Evolutionary conservation across 768 basidiomycete genomes (phyloP).

Genomic region (Royoungia palumana): DNA sequence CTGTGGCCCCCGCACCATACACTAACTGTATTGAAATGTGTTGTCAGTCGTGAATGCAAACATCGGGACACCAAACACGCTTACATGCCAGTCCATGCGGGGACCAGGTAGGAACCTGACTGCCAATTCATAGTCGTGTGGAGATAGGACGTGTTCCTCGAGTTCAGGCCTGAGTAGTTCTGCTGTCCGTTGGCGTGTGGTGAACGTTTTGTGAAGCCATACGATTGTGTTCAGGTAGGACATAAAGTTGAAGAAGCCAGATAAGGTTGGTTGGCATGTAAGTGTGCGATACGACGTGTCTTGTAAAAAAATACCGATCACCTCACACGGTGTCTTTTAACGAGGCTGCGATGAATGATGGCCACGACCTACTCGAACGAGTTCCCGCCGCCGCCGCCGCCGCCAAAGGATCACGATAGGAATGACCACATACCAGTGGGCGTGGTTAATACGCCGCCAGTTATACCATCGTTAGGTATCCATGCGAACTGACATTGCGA

Average conservation of each 20-base stretch:
- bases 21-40: constrained; percentile 9
- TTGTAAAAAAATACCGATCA: neutral
- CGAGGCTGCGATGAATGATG: constrained; percentile 8
- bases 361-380: neutral
- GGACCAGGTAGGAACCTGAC: constrained; percentile 49
- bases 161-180: constrained; percentile 33
- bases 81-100: constrained; percentile 44
- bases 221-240: constrained; percentile 26
- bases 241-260: constrained; percentile 17
- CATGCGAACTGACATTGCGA: neutral
- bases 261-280: too few relatives aligned
- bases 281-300: too few relatives aligned
- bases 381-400: constrained; percentile 10
- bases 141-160: constrained; percentile 26
- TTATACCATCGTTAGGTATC: constrained; percentile 26
- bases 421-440: neutral
- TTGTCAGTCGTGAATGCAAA: constrained; percentile 4
- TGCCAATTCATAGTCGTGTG: constrained; percentile 56
- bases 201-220: constrained; percentile 47
- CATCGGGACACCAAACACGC: constrained; percentile 16
- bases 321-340: neutral
- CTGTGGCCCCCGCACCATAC: constrained; percentile 24
- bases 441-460: neutral
- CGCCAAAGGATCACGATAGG: constrained; percentile 17
- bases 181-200: constrained; percentile 32